Evolutionary conservation across 2,329 filamentous ascomycete genomes (phyloP).

Genomic region (Pyricularia pennisetigena): DNA sequence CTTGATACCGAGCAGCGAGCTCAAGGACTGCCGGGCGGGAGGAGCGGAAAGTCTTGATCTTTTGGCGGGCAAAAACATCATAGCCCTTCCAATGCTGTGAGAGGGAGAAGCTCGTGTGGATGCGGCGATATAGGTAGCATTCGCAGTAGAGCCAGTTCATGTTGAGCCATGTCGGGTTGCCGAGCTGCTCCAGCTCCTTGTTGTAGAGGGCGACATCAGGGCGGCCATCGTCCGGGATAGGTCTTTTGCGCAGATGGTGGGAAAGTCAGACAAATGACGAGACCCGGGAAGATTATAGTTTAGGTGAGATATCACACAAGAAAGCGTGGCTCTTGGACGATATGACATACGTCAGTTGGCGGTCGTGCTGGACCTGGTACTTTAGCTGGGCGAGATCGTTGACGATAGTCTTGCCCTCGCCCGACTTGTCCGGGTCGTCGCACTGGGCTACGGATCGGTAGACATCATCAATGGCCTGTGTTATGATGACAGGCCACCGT

Average conservation of each 20-base stretch:
- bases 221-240: slow-evolving; percentile 66
- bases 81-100: slow-evolving; percentile 81
- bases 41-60: slow-evolving; percentile 84
- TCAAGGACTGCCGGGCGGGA: slow-evolving; percentile 60
- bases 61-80: slow-evolving; percentile 83
- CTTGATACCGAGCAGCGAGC: slow-evolving; percentile 29
- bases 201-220: slow-evolving; percentile 77
- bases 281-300: neutral
- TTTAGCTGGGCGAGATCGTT: slow-evolving; percentile 74
- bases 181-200: slow-evolving; percentile 66
- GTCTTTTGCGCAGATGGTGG: slow-evolving; percentile 31
- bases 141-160: slow-evolving; percentile 85
- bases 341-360: slow-evolving; percentile 57
- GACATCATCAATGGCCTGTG: slow-evolving; percentile 88
- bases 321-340: neutral
- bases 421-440: slow-evolving; percentile 52
- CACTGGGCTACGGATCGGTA: slow-evolving; percentile 59
- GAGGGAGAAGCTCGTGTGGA: slow-evolving; percentile 66
- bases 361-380: slow-evolving; percentile 90
- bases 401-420: slow-evolving; percentile 81
- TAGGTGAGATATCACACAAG: neutral
- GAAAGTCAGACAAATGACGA: neutral
- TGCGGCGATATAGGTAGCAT: slow-evolving; percentile 87
- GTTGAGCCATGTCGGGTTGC: slow-evolving; percentile 70
- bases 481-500: slow-evolving; percentile 91